phyloP scores from a whole-genome alignment of 2,329 filamentous ascomycete species.

The Epichloe bromicola region DNA sequence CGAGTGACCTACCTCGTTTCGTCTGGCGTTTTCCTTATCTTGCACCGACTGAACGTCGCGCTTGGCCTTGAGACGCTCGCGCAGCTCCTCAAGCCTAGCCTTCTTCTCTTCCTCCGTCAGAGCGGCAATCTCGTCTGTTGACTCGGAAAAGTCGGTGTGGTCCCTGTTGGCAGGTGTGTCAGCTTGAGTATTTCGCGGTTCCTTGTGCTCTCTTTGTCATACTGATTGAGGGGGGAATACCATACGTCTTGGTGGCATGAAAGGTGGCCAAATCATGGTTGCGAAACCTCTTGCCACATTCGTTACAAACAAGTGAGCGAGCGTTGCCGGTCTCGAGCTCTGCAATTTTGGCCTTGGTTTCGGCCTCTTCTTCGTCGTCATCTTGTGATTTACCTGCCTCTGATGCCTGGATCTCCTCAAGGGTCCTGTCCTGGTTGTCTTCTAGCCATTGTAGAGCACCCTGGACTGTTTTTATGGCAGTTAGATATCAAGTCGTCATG shows the following conservation, averaged over 20 bases:
- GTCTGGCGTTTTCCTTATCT: constrained; percentile 72
- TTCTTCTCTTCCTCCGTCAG: constrained; percentile 88
- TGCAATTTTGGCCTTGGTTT: constrained; percentile 41
- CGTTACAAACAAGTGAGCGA: constrained; percentile 80
- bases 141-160: constrained; percentile 85
- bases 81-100: constrained; percentile 62
- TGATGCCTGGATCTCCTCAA: constrained; percentile 62
- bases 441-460: constrained; percentile 92
- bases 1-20: constrained; percentile 58
- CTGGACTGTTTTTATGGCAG: constrained; percentile 46
- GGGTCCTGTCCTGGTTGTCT: constrained; percentile 72
- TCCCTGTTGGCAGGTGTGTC: constrained; percentile 34
- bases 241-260: constrained; percentile 75
- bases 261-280: constrained; percentile 73
- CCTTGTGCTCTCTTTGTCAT: not conserved
- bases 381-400: constrained; percentile 28
- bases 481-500: not conserved
- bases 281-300: constrained; percentile 85
- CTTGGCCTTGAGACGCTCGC: constrained; percentile 60
- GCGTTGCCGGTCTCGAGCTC: constrained; percentile 57
- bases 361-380: constrained; percentile 35
- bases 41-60: constrained; percentile 51
- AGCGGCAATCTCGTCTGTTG: constrained; percentile 80
- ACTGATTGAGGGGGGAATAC: not conserved
- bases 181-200: not conserved